Base-by-base conservation (phyloP, 352 stramenopile genomes). In the Phytophthora agathidicida region DNA sequence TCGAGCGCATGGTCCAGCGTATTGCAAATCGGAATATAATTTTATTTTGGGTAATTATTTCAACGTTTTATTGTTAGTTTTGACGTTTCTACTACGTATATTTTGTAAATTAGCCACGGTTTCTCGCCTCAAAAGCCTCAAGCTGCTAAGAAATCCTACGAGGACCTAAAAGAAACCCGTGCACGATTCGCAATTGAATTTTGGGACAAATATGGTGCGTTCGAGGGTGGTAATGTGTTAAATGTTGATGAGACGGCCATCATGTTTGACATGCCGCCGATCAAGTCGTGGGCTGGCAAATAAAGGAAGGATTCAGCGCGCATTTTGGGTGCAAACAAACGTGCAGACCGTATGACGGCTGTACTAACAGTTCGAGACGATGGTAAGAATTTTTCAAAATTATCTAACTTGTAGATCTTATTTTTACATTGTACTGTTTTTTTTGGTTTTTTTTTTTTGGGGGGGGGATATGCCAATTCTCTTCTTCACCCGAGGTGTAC, bases 231-330 rank as follows among this genome's bases (percentile, higher is more conserved):
- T 22, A 28, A 28, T 10, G 30, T 41, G 10, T 39, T 51, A 10
- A 51, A 51, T 26, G 23, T 36, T 5, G 14, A 35, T 13, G 26
- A 28, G 28, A 37, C 42, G 4, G 38, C 20, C 1, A 31, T 45
- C 19, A 20, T 36, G 26, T 36, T 48, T 14, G 41, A 48, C 41
- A 48, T 48, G 26, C 41, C 41, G 9, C 41, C 26, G 6, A 49
- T 37, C 16, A 49, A 49, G 41, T 13, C 0, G 3, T 49, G 41
- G 26, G 41, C 14, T 16, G 27, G 26, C 9, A 24, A 37, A 37
- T 17, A 16, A 1, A 1, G 23, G 22, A 32, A 47, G n/a, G 26
- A 49, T n/a, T 37, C 41, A 26, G 41, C 27, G 5, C 16, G 27
- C 14, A 37, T 49, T 9, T 17, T 49, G 7, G 41, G 41, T 26